phyloP scores from a whole-genome alignment of 768 basidiomycete genomes.

The Tulasnella sp. region DNA sequence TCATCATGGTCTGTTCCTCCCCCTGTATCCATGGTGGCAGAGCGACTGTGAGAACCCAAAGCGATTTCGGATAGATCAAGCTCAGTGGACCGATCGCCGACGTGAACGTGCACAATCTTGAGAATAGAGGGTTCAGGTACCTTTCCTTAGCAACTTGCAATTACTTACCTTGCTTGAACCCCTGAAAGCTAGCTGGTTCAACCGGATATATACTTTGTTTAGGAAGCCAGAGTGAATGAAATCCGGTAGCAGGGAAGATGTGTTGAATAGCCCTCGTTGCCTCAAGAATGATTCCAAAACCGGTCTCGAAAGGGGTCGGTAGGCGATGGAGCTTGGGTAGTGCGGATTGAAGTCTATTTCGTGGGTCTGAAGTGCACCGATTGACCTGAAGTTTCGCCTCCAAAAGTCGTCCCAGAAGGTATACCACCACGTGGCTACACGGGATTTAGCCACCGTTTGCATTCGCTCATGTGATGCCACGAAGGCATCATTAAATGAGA shows the following conservation, averaged over 20 bases:
- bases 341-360: slow-evolving; percentile 56
- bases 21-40: slow-evolving; percentile 50
- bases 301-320: slow-evolving; percentile 50
- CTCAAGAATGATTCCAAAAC: slow-evolving; percentile 50
- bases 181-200: slow-evolving; percentile 56
- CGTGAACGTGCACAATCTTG: slow-evolving; percentile 50
- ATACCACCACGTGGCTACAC: slow-evolving; percentile 61
- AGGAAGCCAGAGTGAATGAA: slow-evolving; percentile 52
- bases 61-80: slow-evolving; percentile 56
- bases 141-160: not conserved
- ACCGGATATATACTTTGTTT: slow-evolving; percentile 56
- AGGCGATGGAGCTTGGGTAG: slow-evolving; percentile 59
- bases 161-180: slow-evolving; percentile 36
- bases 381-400: slow-evolving; percentile 52
- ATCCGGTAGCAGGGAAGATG: slow-evolving; percentile 29
- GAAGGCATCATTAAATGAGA: slow-evolving; percentile 35
- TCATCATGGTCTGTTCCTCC: slow-evolving; percentile 63
- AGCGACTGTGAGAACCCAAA: slow-evolving; percentile 31
- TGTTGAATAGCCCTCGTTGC: slow-evolving; percentile 46
- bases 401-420: slow-evolving; percentile 71
- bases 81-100: slow-evolving; percentile 38
- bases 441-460: slow-evolving; percentile 34
- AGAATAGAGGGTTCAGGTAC: not conserved
- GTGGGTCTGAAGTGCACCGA: slow-evolving; percentile 36
- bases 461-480: slow-evolving; percentile 42